A percentile compares a stretch with the other conserved stretches of the same genome.
Evolutionary conservation across 768 basidiomycete species (phyloP).

Genomic region (Mycena maculata): DNA sequence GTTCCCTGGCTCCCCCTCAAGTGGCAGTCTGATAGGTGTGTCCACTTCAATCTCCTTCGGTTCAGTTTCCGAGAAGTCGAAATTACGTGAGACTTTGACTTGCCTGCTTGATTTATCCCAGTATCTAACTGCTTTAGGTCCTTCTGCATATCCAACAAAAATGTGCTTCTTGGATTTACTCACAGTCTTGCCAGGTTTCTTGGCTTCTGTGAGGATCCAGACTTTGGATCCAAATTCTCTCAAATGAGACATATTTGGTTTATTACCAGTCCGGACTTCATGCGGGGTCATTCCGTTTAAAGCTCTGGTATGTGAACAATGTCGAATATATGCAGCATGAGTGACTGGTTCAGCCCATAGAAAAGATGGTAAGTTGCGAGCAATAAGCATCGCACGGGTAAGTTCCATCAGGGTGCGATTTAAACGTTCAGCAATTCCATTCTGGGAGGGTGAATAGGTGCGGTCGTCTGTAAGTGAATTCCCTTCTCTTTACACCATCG

Average conservation of each 20-base stretch:
- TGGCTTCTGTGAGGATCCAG: too few species aligned
- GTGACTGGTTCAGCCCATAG: constrained; percentile 17
- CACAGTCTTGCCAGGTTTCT: too few species aligned
- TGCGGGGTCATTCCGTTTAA: constrained; percentile 9
- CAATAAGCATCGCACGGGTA: constrained; percentile 18
- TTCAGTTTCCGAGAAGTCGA: too few species aligned
- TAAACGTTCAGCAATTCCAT: constrained; percentile 17
- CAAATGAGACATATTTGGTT: constrained; percentile 9
- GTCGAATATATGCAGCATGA: constrained; percentile 16
- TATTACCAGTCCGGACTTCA: constrained; percentile 8
- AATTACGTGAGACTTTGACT: too few species aligned
- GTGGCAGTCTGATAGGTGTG: constrained; percentile 9
- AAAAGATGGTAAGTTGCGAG: constrained; percentile 16
- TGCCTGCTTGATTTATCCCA: too few species aligned
- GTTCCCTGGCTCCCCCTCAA: constrained; percentile 23
- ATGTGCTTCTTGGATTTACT: too few species aligned
- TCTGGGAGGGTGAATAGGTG: constrained; percentile 23
- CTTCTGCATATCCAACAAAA: too few species aligned
- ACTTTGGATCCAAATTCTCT: constrained; percentile 19
- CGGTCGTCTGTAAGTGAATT: constrained; percentile 11
- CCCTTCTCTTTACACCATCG: constrained; percentile 17
- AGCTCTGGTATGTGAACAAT: constrained; percentile 15
- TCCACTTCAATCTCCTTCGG: neutral
- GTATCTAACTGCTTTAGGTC: too few species aligned
- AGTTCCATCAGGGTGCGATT: constrained; percentile 19